These are phyloP conservation scores for Solanum habrochaites DNA, from an alignment of 257 asterid species.

Conservation along the genomic window DNA sequence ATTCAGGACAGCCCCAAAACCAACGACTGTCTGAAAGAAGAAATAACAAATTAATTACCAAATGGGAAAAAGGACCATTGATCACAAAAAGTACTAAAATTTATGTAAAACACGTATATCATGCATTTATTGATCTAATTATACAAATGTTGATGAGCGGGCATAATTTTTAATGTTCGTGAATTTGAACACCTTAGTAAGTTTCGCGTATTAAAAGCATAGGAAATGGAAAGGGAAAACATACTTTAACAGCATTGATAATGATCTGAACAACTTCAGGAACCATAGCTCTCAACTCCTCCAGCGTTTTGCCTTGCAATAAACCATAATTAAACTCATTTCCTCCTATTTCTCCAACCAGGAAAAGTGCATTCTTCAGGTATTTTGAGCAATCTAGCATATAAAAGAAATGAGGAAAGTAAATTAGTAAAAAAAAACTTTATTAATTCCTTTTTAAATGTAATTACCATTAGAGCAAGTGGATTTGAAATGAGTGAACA, in stretches of 20 bases:
- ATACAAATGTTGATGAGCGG: neutral
- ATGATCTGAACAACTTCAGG: conserved; percentile 9
- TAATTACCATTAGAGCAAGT: conserved; percentile 1
- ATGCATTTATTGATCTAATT: neutral
- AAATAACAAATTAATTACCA: neutral
- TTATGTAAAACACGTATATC: neutral
- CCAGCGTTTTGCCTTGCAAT: conserved; percentile 9
- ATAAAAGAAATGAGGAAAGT: neutral
- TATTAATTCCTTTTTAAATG: neutral
- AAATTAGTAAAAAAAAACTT: neutral
- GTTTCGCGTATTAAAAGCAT: neutral
- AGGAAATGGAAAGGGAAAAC: neutral
- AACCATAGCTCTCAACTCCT: conserved; percentile 5
- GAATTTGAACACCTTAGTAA: neutral
- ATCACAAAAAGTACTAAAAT: neutral
- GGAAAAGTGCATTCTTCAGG: neutral
- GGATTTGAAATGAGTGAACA: conserved; percentile 14
- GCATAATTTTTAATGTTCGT: neutral
- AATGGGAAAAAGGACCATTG: neutral
- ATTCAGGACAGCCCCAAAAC: neutral
- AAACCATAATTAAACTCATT: conserved; percentile 8
- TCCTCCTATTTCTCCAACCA: conserved; percentile 17
- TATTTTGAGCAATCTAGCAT: neutral
- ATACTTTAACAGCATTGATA: conserved; percentile 3
- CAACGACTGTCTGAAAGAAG: neutral